Conservation (phyloP, 768 basidiomycete genomes). For the Lanmaoa pseudosensibilis region DNA sequence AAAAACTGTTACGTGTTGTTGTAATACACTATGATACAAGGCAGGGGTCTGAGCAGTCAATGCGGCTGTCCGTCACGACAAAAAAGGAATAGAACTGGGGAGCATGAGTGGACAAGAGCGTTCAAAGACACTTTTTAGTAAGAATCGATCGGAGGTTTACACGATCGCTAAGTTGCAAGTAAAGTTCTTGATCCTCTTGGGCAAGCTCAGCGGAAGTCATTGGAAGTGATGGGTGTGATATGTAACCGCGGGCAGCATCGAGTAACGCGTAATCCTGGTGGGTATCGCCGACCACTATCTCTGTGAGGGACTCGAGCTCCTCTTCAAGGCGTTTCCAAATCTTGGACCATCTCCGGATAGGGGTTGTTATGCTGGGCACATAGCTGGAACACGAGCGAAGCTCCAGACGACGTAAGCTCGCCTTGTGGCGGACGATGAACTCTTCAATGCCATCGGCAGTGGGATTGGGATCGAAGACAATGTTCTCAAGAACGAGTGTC, state of each 20-base stretch:
- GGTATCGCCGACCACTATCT: constrained; percentile 20
- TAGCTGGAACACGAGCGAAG: constrained; percentile 30
- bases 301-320: constrained; percentile 24
- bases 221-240: constrained; percentile 18
- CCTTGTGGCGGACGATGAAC: constrained; percentile 34
- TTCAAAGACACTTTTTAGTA: background rate
- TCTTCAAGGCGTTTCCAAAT: constrained; percentile 27
- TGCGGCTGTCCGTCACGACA: background rate
- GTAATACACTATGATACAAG: constrained; percentile 1
- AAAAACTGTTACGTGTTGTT: background rate
- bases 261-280: constrained; percentile 26
- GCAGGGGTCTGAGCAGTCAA: background rate
- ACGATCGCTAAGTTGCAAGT: constrained; percentile 7
- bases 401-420: constrained; percentile 24
- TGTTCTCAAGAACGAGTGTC: constrained; percentile 30
- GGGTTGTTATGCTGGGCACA: constrained; percentile 6
- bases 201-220: background rate
- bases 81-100: background rate
- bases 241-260: constrained; percentile 22
- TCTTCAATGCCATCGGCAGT: constrained; percentile 28
- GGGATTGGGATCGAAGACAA: constrained; percentile 27
- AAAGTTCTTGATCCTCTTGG: constrained; percentile 15
- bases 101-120: background rate
- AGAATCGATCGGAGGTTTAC: constrained; percentile 13
- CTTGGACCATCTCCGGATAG: constrained; percentile 27